These are phyloP conservation scores for Didymella keratinophila DNA, from an alignment of 2,329 filamentous ascomycete genomes.

Conservation along the genomic window DNA sequence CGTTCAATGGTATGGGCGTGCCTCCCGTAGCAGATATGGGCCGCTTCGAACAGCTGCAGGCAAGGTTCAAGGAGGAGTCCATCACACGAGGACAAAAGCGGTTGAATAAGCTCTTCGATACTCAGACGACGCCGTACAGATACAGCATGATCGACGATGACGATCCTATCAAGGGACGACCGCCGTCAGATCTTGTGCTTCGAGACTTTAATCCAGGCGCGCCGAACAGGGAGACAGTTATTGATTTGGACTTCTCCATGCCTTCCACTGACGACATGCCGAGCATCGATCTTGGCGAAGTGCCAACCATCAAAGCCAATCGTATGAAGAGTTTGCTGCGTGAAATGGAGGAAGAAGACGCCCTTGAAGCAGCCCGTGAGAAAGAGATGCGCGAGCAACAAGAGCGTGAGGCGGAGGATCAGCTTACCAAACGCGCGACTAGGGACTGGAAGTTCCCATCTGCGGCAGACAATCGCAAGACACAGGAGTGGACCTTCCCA, in stretches of 20 bases:
- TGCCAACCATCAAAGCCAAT: conserved; percentile 65
- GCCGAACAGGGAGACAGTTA: conserved; percentile 59
- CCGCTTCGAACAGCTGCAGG: conserved; percentile 52
- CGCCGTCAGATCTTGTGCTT: conserved; percentile 64
- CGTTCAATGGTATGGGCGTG: conserved; percentile 48
- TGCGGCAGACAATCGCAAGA: conserved; percentile 49
- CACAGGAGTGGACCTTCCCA: conserved; percentile 65
- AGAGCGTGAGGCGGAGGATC: conserved; percentile 29
- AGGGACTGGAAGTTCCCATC: conserved; percentile 63
- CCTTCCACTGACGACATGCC: conserved; percentile 44
- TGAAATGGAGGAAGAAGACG: conserved; percentile 53
- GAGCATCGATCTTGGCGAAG: conserved; percentile 57
- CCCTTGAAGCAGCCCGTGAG: conserved; percentile 45
- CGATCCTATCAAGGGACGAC: conserved; percentile 50
- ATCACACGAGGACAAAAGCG: conserved; percentile 64
- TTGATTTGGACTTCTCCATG: conserved; percentile 65
- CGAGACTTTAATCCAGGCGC: conserved; percentile 54
- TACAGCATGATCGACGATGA: conserved; percentile 62
- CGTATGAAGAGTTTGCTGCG: conserved; percentile 58
- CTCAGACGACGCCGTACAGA: conserved; percentile 63
- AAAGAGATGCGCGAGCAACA: conserved; percentile 64
- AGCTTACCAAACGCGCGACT: conserved; percentile 48
- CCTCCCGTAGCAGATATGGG: conserved; percentile 43
- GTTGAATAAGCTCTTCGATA: conserved; percentile 66
- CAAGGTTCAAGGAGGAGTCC: conserved; percentile 64